These are phyloP conservation scores for Saraca asoca DNA, from an alignment of 331 rosid species.

Conservation along the genomic window DNA sequence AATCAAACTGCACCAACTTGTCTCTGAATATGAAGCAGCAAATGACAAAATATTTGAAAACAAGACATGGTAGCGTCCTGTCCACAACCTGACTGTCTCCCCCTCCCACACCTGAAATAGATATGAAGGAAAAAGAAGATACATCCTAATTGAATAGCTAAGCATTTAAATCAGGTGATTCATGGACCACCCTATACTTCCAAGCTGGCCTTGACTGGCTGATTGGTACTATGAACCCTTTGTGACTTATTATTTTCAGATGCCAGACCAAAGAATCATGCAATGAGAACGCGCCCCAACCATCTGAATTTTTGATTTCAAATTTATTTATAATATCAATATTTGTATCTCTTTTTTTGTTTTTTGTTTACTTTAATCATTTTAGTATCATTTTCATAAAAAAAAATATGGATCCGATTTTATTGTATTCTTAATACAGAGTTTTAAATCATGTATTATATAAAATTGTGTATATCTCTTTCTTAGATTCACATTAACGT, in stretches of 20 bases:
- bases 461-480: too few species aligned
- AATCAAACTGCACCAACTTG: background rate
- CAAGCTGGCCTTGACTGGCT: constrained; percentile 44
- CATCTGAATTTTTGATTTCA: constrained; percentile 40
- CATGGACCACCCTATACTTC: constrained; percentile 62
- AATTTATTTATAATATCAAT: constrained; percentile 15
- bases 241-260: constrained; percentile 36
- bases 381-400: too few species aligned
- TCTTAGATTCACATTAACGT: too few species aligned
- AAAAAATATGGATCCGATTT: too few species aligned
- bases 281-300: constrained; percentile 40
- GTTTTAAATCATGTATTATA: too few species aligned
- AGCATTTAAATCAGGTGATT: constrained; percentile 58
- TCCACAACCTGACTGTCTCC: constrained; percentile 26
- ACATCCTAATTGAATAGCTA: constrained; percentile 38
- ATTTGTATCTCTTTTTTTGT: too few species aligned
- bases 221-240: constrained; percentile 41
- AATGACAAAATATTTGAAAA: constrained; percentile 19
- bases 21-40: constrained; percentile 30
- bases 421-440: too few species aligned
- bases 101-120: constrained; percentile 48
- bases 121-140: constrained; percentile 37
- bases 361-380: too few species aligned
- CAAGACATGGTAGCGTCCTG: constrained; percentile 20
- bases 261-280: constrained; percentile 45